Evolutionary conservation across 202 grass and related monocot genomes (phyloP).

Genomic region (Musa balbisiana): DNA sequence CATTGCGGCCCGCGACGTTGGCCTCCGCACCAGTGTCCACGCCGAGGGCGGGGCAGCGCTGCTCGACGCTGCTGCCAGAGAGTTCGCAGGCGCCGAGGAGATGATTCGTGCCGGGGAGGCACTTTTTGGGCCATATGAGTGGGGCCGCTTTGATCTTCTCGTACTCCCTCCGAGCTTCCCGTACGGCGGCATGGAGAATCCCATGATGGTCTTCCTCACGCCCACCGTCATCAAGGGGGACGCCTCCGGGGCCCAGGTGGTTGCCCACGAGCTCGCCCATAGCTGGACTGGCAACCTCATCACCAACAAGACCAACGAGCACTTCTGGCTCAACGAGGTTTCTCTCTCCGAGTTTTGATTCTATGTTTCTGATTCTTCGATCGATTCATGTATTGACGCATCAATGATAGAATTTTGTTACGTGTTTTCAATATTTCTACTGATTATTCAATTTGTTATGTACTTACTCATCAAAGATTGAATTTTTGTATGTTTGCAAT

Average conservation of each 20-base stretch:
- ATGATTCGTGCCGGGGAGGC: constrained; percentile 76
- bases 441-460: neutral
- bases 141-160: constrained; percentile 88
- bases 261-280: constrained; percentile 88
- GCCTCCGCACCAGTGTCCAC: constrained; percentile 70
- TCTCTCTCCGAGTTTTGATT: neutral
- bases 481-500: neutral
- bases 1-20: constrained; percentile 63
- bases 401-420: neutral
- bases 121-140: constrained; percentile 87
- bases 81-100: constrained; percentile 83
- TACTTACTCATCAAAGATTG: neutral
- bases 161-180: constrained; percentile 92
- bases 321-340: constrained; percentile 99
- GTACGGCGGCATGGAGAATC: constrained; percentile 94
- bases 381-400: neutral
- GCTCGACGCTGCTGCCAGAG: constrained; percentile 64
- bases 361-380: neutral
- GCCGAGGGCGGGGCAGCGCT: constrained; percentile 50
- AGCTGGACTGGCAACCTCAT: constrained; percentile 97
- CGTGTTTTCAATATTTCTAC: neutral
- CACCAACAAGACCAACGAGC: constrained; percentile 93
- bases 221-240: constrained; percentile 78
- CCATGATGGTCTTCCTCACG: constrained; percentile 91
- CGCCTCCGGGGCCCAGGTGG: constrained; percentile 61